Percentiles rank a stretch among this genome's conserved stretches.
phyloP scores from a whole-genome alignment of 805 yeast genomes.

The Lipomyces chichibuensis region DNA sequence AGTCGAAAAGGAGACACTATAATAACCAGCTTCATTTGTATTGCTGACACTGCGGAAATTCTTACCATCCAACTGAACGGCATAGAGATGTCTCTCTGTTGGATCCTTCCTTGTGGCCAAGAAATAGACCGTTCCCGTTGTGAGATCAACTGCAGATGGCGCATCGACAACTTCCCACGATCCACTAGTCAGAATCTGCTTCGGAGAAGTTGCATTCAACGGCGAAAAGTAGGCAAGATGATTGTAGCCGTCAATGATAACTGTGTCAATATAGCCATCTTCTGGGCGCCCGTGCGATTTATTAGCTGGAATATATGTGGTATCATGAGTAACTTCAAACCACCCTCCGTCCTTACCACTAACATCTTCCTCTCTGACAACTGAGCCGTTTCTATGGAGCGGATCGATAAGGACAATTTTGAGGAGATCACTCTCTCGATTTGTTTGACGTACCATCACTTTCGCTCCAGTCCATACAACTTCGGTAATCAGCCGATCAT shows the following conservation, averaged over 20 bases:
- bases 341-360: conserved; percentile 58
- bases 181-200: conserved; percentile 66
- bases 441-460: conserved; percentile 60
- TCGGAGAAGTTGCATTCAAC: conserved; percentile 57
- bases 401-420: conserved; percentile 61
- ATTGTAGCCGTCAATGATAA: conserved; percentile 53
- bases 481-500: conserved; percentile 62
- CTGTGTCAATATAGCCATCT: conserved; percentile 81
- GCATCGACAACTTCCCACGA: conserved; percentile 89
- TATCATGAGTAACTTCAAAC: conserved; percentile 76
- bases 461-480: conserved; percentile 68
- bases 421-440: conserved; percentile 68
- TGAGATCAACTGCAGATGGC: conserved; percentile 53
- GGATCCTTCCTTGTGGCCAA: conserved; percentile 76
- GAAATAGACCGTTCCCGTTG: conserved; percentile 61
- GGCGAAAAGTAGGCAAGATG: conserved; percentile 88
- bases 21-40: conserved; percentile 63
- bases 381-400: conserved; percentile 41
- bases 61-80: conserved; percentile 59
- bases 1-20: conserved; percentile 70
- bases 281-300: conserved; percentile 47
- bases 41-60: conserved; percentile 54
- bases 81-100: conserved; percentile 80
- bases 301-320: conserved; percentile 60
- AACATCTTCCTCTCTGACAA: conserved; percentile 55